Base-by-base conservation (phyloP, 768 basidiomycete genomes). In the Suillus decipiens region DNA sequence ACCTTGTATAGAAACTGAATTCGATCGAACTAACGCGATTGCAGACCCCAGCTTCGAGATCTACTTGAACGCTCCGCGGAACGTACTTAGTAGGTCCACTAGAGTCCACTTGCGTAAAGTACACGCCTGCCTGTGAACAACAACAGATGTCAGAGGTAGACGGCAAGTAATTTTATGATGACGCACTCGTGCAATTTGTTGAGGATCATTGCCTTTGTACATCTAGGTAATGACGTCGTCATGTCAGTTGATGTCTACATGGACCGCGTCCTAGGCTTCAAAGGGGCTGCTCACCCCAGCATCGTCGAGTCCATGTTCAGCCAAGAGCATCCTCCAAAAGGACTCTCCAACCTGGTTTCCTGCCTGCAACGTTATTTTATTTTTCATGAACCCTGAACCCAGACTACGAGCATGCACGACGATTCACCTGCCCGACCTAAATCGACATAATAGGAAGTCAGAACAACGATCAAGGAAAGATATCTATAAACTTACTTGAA, bases 281-380 rank as follows among this genome's bases (percentile, higher is more conserved):
- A 5, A 57, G 59, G 55, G 69, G 56, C 56, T 48, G 37, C 70
- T 59, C 69, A 94, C 91, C 72, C 92, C 90, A 14, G 81, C 77
- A 24, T 85, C 76, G 70, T 90, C 87, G 57, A 95, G 80, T 0
- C 93, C 94, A 74, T 95, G 94, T 77, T 95, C 93, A 17, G 86
- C 84, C 28, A 97, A 82, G 62, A 96, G 85, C 84, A 89, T 88
- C 64, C 89, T 81, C 95, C 95, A 97, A 75, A 96, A 99, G 51
- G 84, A 83, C 70, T 92, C 90, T 59, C 94, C 93, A 50, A 92
- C 85, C 76, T 89, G 88, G 70, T 89, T 90, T 66, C 89, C 87
- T 34, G 89, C 89, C 86, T 88, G 65, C 59, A 48, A 59, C 64
- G 63, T 64, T 61, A 64, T 60, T 67, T 64, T 61, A 64, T 60